These are phyloP conservation scores for Hymenoscyphus albidus DNA, from an alignment of 2,329 filamentous ascomycete species.

Conservation along the genomic window DNA sequence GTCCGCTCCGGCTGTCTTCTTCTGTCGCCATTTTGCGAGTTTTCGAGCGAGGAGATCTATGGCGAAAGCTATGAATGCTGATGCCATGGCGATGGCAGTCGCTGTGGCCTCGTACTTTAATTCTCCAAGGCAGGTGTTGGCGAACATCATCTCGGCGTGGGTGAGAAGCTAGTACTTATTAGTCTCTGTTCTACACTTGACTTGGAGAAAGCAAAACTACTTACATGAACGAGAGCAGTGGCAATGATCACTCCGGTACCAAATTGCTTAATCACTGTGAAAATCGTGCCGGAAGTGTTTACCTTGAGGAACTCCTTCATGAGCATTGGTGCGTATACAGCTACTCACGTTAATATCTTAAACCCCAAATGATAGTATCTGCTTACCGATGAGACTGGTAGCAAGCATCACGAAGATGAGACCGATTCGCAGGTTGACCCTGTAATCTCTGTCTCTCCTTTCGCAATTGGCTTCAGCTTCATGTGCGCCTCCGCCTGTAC, in stretches of 20 bases:
- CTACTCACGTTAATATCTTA: constrained; percentile 28
- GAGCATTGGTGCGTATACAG: constrained; percentile 64
- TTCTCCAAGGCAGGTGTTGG: constrained; percentile 53
- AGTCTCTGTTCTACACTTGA: neutral
- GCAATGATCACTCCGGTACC: constrained; percentile 70
- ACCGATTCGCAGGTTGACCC: constrained; percentile 65
- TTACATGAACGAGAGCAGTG: constrained; percentile 65
- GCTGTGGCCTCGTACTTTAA: constrained; percentile 66
- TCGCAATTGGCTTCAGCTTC: constrained; percentile 43
- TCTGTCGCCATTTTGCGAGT: constrained; percentile 42
- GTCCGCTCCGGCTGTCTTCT: constrained; percentile 31
- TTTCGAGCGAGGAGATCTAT: constrained; percentile 65
- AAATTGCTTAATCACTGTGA: constrained; percentile 63
- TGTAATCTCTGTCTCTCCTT: constrained; percentile 55
- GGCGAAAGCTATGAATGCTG: constrained; percentile 68
- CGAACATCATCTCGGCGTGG: constrained; percentile 69
- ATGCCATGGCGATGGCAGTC: constrained; percentile 69
- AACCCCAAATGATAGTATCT: neutral
- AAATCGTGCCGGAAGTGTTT: neutral
- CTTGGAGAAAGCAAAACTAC: neutral
- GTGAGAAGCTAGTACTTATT: constrained; percentile 56
- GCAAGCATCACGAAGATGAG: constrained; percentile 68
- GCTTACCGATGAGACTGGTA: constrained; percentile 60
- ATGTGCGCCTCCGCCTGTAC: constrained; percentile 23
- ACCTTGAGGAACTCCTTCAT: constrained; percentile 34